These are phyloP conservation scores for Xylariales sp. DNA, from an alignment of 2,329 filamentous ascomycete genomes.

Conservation along the genomic window DNA sequence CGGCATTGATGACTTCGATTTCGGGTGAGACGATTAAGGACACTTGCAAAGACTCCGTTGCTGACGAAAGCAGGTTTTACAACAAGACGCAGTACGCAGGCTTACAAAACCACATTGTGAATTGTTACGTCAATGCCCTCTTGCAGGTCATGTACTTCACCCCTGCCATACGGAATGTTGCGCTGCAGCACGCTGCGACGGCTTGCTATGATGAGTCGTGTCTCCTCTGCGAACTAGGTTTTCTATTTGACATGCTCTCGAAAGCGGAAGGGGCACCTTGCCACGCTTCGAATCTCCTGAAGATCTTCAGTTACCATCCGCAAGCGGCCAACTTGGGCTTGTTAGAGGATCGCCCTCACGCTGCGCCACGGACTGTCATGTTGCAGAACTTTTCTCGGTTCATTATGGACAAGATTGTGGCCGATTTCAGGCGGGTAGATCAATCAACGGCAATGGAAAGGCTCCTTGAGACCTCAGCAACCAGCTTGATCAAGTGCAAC, in stretches of 20 bases:
- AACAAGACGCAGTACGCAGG: conserved; percentile 91
- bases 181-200: conserved; percentile 82
- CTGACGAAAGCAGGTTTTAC: conserved; percentile 62
- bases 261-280: conserved; percentile 93
- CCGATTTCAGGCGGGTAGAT: conserved; percentile 68
- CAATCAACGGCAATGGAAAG: conserved; percentile 65
- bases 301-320: conserved; percentile 78
- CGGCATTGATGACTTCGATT: conserved; percentile 98
- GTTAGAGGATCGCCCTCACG: conserved; percentile 76
- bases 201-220: conserved; percentile 79
- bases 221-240: conserved; percentile 89
- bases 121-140: conserved; percentile 91
- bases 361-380: conserved; percentile 70
- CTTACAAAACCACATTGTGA: conserved; percentile 91
- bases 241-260: conserved; percentile 95
- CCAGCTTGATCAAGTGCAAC: conserved; percentile 74
- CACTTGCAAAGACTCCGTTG: conserved; percentile 2
- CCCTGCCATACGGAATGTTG: conserved; percentile 79
- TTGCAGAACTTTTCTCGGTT: conserved; percentile 85
- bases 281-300: conserved; percentile 91
- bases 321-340: conserved; percentile 74
- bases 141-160: conserved; percentile 91
- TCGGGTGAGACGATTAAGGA: conserved; percentile 62
- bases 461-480: conserved; percentile 64
- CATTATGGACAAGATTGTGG: conserved; percentile 72